Evolutionary conservation across 106 monocot genomes (phyloP), one percentile per base, ranked within the genome.

Genomic region (Acorus calamus): DNA sequence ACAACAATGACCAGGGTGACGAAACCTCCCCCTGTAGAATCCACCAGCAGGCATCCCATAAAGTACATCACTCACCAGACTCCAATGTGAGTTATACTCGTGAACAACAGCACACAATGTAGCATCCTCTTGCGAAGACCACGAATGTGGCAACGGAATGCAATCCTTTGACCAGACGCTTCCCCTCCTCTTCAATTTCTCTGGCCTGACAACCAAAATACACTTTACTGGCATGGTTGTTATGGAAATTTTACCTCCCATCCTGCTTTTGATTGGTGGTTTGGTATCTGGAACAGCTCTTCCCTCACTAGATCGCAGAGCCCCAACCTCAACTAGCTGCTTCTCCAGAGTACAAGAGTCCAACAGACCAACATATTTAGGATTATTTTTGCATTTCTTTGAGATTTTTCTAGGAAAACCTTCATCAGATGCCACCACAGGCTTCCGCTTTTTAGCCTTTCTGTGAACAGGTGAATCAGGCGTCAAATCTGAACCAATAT

Each of bases 1-100:
- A 83, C 91, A 91, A 60, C 91, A 98, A 77, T 98, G 87, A n/a
- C 75, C 72, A 60, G 87, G 96, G 68, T 98, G 96, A 10, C 81
- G 90, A 68, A 73, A 98, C 56, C 80, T 83, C 8, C 96, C 91
- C 53, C 96, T 70, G 57, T 81, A 92, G 75, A 63, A 76, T 42
- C 91, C 91, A 65, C 87, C 90, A 65, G 72, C 66, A 8, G 86
- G 53, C 47, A 85, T 60, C 65, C 69, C 53, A 66, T 80, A 70
- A 67, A 96, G 80, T 50, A 58, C 62, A 59, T 91, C 90, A 69
- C 90, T 91, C 11, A 71, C 80, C 54, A 96, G 64, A 53, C 66
- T 66, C 96, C 96, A 98, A 74, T 88, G 44, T 28, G 96, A 69
- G 6, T 91, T 79, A 73, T 88, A 98, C 73, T 98, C 91, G 46